Evolutionary conservation across 2,329 filamentous ascomycete species (phyloP), one percentile per base, ranked within the genome.

Genomic region (Xylariaceae sp.): DNA sequence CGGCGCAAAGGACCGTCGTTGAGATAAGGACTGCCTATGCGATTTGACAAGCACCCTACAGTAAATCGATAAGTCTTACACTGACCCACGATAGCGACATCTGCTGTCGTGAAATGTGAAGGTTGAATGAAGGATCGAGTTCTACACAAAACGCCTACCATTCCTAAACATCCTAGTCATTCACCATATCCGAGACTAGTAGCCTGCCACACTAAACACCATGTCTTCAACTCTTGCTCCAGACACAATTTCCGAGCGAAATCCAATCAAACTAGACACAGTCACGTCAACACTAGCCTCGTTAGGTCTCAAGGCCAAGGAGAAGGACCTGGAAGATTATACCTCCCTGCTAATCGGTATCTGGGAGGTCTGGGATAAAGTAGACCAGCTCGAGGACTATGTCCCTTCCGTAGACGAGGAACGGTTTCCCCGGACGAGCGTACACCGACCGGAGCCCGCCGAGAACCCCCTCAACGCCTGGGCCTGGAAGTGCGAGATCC

Each of bases 341-440:
- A 39, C 38, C 3, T 33, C 29, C 3, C 29, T 39, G 7, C 38
- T 39, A 7, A 39, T 29, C 9, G 38, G 38, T 12, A 39, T 39
- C 17, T 39, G 38, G 38, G 38, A 39, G n/a, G 38, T 39, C 15
- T 39, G 38, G 38, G 30, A 39, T 18, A 39, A 39, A 12, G 38
- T 39, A 9, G 29, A 39, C n/a, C 38, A 34, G 18, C 19, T 39
- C 15, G 38, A 39, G 8, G 38, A 39, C 29, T 39, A 39, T 9
- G 38, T 39, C 28, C 38, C 38, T 6, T 17, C 33, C 17, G 38
- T 39, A 17, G 29, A 39, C 30, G 38, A 39, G 17, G 31, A 6
- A 18, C 28, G 38, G 24, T 39, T 39, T 12, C 38, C 38, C 19
- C 19, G 38, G 13, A 22, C 31, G 7, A 15, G 19, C 19, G 18